Conservation (phyloP, 768 basidiomycete genomes). For the Amylocystis lapponica region DNA sequence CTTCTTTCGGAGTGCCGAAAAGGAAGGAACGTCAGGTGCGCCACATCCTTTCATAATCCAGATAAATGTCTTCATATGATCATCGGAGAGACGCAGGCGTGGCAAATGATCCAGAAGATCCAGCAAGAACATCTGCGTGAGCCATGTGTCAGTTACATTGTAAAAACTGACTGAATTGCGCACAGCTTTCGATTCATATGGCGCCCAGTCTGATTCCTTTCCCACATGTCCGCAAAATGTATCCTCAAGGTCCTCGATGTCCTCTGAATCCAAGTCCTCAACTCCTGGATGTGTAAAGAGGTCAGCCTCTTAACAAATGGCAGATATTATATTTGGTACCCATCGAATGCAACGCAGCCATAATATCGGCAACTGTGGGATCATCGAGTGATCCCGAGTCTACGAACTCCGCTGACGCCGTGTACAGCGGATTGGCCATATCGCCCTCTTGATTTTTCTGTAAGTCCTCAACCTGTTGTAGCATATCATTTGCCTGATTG, state of each 20-base stretch:
- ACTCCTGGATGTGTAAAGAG: neutral
- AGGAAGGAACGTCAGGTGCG: neutral
- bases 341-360: neutral
- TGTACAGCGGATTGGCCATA: no score
- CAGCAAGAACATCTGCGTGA: no score
- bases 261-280: no score
- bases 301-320: neutral
- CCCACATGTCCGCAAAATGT: neutral
- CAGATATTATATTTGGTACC: neutral
- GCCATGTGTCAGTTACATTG: neutral
- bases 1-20: neutral
- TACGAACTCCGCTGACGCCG: no score
- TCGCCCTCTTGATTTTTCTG: no score
- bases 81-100: no score
- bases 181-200: neutral
- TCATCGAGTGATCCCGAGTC: no score
- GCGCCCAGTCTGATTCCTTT: neutral
- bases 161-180: neutral
- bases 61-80: conserved; percentile 1
- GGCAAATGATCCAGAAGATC: no score
- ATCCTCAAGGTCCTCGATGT: neutral
- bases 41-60: neutral
- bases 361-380: neutral
- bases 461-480: no score
- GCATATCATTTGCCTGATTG: no score